Evolutionary conservation across 371 early-diverging fungal species (phyloP).

Genomic region (Apophysomyces elegans): DNA sequence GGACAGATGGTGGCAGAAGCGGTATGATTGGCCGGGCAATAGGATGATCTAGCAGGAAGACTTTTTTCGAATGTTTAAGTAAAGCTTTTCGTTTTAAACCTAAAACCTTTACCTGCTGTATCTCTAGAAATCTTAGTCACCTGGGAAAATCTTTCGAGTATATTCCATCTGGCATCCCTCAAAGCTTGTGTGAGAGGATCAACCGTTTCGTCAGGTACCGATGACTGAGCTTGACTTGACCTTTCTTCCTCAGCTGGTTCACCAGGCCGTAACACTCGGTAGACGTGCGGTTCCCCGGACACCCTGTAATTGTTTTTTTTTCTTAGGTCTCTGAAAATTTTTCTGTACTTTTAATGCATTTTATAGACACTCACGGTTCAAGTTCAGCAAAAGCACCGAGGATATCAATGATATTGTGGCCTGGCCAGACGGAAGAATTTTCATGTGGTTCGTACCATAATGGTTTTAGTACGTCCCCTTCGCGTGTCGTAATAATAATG

Average conservation of each 20-base stretch:
- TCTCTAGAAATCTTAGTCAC: conserved; percentile 82
- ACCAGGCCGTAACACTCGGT: conserved; percentile 17
- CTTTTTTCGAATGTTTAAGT: conserved; percentile 14
- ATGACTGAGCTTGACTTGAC: background rate
- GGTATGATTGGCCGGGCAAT: conserved; percentile 80
- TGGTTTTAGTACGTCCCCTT: conserved; percentile 40
- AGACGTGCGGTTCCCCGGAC: conserved; percentile 23
- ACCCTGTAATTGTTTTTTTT: conserved; percentile 7
- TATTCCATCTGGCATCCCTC: conserved; percentile 68
- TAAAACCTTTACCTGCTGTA: conserved; percentile 52
- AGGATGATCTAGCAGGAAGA: conserved; percentile 79
- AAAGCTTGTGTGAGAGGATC: conserved; percentile 22
- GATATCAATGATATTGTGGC: conserved; percentile 45
- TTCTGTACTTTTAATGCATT: background rate
- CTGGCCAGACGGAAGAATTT: conserved; percentile 35
- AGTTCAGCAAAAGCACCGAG: conserved; percentile 38
- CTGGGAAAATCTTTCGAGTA: conserved; percentile 82
- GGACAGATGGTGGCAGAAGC: conserved; percentile 56
- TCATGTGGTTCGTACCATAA: conserved; percentile 28
- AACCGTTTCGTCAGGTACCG: background rate
- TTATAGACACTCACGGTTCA: conserved; percentile 25
- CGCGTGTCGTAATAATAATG: conserved; percentile 38
- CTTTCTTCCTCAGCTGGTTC: background rate
- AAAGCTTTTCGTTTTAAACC: too few species aligned
- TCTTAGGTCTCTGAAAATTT: background rate